Evolutionary conservation across 1,284 basidiomycete species (phyloP), one percentile per base, ranked within the genome.

Genomic region (Sporisorium graminicola): DNA sequence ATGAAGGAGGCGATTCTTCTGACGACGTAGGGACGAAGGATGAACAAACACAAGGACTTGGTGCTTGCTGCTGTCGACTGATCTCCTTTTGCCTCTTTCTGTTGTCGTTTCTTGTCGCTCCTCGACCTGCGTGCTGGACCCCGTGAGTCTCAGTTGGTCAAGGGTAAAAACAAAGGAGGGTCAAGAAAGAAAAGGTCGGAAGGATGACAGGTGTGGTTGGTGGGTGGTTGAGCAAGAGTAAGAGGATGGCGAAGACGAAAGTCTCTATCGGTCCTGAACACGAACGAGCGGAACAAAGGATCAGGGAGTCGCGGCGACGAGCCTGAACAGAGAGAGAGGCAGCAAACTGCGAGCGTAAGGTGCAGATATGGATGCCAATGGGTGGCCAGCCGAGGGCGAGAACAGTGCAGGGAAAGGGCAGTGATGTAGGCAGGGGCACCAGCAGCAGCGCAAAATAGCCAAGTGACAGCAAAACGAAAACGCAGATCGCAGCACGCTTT

Each of bases 211-310:
- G 46, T 33, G 33, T 20, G 33, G 31, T 55, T 31, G 43, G 37
- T 46, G 29, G 53, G 42, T 58, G 53, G 33, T 20, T 37, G 52
- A 35, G 42, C 33, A 31, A 26, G 49, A 56, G 54, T 47, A 18
- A 49, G 10, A 40, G 16, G 67, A 60, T 53, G 61, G 52, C 58
- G 49, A 70, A 60, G 57, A 53, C 35, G 44, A 40, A 40, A 49
- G 46, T 37, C 26, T 18, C 65, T 56, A 43, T 42, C 54, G 9
- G 27, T 40, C n/a, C 54, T 51, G 37, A 42, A 40, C 31, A 58
- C 33, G 51, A 55, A 52, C 58, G 20, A 54, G 58, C 50, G 65
- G 54, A 63, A 26, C 56, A 55, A 58, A 51, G 57, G 35, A 56
- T 46, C 31, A 49, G 43, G 8, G 24, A 35, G 16, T 33, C n/a